These are phyloP conservation scores for Allomyces macrogynus DNA, from an alignment of 192 early-diverging fungal genomes.

Conservation along the genomic window DNA sequence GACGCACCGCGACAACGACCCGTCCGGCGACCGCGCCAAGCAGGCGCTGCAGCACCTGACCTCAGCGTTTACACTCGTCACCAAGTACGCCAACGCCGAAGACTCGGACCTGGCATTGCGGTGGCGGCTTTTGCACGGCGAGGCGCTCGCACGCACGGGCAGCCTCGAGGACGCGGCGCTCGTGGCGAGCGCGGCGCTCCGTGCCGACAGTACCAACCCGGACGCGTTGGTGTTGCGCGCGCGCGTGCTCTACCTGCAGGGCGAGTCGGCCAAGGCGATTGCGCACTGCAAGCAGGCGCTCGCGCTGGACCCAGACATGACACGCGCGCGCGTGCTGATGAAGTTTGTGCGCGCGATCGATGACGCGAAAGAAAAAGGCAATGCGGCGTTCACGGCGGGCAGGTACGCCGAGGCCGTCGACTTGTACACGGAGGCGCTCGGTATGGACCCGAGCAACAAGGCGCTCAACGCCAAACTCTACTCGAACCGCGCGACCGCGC, in stretches of 20 bases:
- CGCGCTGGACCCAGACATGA: conserved; percentile 57
- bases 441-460: conserved; percentile 38
- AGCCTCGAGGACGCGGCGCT: conserved; percentile 40
- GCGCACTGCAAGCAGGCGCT: conserved; percentile 39
- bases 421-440: conserved; percentile 43
- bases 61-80: too few relatives aligned
- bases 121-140: conserved; percentile 44
- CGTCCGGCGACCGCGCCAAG: conserved; percentile 3
- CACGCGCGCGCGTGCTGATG: conserved; percentile 36
- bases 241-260: conserved; percentile 43
- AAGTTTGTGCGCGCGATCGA: conserved; percentile 46
- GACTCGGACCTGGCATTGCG: conserved; percentile 22
- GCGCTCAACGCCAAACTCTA: conserved; percentile 44
- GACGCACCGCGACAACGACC: conserved; percentile 6
- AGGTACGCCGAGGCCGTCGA: conserved; percentile 39
- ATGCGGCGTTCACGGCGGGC: conserved; percentile 44
- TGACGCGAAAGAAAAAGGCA: conserved; percentile 42
- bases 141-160: conserved; percentile 37
- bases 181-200: conserved; percentile 37
- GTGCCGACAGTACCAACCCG: conserved; percentile 38
- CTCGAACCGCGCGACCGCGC: conserved; percentile 56
- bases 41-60: too few relatives aligned
- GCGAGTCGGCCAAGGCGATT: conserved; percentile 30
- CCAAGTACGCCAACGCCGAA: conserved; percentile 1
- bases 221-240: conserved; percentile 49